Conservation (phyloP, 2,329 filamentous ascomycete species). For the Epichloe aotearoae region DNA sequence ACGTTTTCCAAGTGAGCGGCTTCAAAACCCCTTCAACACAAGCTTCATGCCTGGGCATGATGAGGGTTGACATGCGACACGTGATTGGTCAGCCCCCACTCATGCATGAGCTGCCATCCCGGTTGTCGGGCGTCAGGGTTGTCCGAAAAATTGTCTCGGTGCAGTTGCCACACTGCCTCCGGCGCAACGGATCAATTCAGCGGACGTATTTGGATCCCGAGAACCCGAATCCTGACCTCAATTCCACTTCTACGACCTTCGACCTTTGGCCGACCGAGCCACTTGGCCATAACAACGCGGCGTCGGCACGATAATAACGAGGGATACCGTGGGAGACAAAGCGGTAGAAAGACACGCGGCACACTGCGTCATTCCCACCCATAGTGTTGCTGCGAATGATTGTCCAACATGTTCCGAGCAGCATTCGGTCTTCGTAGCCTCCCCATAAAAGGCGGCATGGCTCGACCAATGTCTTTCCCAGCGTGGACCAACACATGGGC, state of each 20-base stretch:
- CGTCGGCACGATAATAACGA: background rate
- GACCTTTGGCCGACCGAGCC: no score
- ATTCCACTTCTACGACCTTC: no score
- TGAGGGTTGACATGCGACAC: background rate
- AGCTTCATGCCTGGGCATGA: background rate
- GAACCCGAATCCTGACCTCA: no score
- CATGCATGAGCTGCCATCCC: background rate
- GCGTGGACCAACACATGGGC: slow-evolving; percentile 17
- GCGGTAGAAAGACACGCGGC: background rate
- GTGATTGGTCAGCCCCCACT: background rate
- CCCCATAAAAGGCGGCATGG: slow-evolving; percentile 10
- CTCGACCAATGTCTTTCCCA: slow-evolving; percentile 9
- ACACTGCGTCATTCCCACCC: background rate
- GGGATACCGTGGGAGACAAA: background rate
- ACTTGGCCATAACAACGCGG: no score
- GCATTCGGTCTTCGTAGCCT: slow-evolving; percentile 12
- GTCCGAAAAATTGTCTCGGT: background rate
- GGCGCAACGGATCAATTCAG: background rate
- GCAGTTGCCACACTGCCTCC: background rate
- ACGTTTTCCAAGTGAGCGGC: no score
- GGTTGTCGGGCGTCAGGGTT: background rate
- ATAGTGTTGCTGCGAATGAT: background rate
- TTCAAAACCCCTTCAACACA: no score
- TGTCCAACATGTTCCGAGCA: slow-evolving; percentile 14
- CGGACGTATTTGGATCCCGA: no score